Evolutionary conservation across 2,329 filamentous ascomycete genomes (phyloP).

Genomic region (Xylariaceae sp.): DNA sequence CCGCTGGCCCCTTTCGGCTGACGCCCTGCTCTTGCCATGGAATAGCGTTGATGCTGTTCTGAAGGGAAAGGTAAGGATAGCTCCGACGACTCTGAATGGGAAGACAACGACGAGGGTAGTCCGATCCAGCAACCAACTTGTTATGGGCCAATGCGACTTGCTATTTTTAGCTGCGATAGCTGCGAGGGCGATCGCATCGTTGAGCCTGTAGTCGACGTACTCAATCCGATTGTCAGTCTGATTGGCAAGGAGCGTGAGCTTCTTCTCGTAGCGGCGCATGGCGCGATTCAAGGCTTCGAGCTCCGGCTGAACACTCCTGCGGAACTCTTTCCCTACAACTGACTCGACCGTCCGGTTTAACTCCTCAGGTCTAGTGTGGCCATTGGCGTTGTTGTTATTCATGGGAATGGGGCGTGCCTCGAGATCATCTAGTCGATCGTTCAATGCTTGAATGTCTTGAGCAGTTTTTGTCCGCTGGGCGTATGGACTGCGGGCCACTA

Average conservation of each 20-base stretch:
- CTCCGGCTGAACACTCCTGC: conserved; percentile 70
- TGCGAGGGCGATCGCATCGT: conserved; percentile 78
- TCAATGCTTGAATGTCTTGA: conserved; percentile 54
- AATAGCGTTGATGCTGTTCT: conserved; percentile 37
- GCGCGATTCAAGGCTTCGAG: conserved; percentile 86
- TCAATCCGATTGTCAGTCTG: conserved; percentile 75
- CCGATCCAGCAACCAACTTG: conserved; percentile 39
- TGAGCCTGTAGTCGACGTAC: conserved; percentile 66
- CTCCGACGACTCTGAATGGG: conserved; percentile 41
- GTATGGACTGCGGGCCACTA: conserved; percentile 58
- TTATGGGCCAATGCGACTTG: conserved; percentile 35
- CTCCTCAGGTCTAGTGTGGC: conserved; percentile 23
- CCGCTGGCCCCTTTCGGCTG: conserved; percentile 28
- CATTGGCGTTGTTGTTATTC: conserved; percentile 12
- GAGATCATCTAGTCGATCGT: conserved; percentile 65
- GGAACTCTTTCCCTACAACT: conserved; percentile 55
- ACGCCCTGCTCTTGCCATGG: conserved; percentile 28
- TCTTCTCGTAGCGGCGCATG: conserved; percentile 88
- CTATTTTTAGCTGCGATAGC: conserved; percentile 65
- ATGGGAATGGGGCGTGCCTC: conserved; percentile 55
- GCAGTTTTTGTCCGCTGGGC: conserved; percentile 35
- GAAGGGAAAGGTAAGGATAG: conserved; percentile 44
- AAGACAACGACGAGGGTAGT: conserved; percentile 36
- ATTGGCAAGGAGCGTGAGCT: conserved; percentile 69
- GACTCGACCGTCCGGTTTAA: conserved; percentile 41